Conservation (phyloP, 2,329 filamentous ascomycete genomes). For the Raffaelea arxii region DNA sequence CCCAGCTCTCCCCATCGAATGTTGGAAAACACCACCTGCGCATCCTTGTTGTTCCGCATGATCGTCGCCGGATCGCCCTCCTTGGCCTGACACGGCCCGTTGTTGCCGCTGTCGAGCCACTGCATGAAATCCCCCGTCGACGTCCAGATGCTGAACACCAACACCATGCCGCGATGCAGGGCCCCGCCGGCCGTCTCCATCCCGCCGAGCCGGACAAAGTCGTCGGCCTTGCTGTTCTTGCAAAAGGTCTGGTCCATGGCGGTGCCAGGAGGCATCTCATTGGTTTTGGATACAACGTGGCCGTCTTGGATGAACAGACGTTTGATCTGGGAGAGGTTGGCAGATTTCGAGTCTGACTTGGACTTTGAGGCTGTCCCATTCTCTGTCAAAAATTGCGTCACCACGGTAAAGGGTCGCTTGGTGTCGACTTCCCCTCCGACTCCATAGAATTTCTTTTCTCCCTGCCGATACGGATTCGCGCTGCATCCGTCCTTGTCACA, state of each 20-base stretch:
- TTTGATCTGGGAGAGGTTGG: slow-evolving; percentile 34
- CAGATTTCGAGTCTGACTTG: no score
- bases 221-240: slow-evolving; percentile 5
- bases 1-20: slow-evolving; percentile 45
- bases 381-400: slow-evolving; percentile 36
- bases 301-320: slow-evolving; percentile 38
- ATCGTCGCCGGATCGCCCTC: slow-evolving; percentile 43
- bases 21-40: slow-evolving; percentile 44
- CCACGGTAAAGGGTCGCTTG: slow-evolving; percentile 23
- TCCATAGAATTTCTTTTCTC: slow-evolving; percentile 18
- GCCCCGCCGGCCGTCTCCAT: slow-evolving; percentile 22
- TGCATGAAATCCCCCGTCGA: slow-evolving; percentile 43
- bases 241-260: slow-evolving; percentile 10
- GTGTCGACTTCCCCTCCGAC: slow-evolving; percentile 17
- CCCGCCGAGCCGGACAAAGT: slow-evolving; percentile 21
- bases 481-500: slow-evolving; percentile 24
- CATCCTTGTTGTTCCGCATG: slow-evolving; percentile 29
- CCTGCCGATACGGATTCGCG: slow-evolving; percentile 24
- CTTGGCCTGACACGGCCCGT: slow-evolving; percentile 43
- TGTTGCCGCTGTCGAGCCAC: slow-evolving; percentile 42
- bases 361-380: no score
- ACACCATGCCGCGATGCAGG: slow-evolving; percentile 39
- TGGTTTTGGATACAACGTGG: slow-evolving; percentile 28
- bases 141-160: slow-evolving; percentile 47
- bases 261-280: slow-evolving; percentile 7